phyloP scores from a whole-genome alignment of 345 rosid genomes.

The Eucalyptus erythrocorys region DNA sequence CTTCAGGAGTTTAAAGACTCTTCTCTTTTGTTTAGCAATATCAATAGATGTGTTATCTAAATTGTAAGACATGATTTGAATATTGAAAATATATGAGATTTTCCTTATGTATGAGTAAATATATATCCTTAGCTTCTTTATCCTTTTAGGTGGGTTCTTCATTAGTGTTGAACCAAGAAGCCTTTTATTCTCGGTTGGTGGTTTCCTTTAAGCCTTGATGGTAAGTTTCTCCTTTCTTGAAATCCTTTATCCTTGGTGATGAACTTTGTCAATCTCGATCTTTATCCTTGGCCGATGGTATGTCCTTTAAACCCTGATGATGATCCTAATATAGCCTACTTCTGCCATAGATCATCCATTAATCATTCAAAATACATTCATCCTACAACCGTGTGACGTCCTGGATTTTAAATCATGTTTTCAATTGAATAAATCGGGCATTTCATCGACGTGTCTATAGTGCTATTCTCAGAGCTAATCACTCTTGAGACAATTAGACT shows the following conservation, averaged over 20 bases:
- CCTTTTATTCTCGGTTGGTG: background rate
- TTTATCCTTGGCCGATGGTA: background rate
- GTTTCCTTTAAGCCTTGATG: background rate
- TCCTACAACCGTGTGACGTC: accelerated
- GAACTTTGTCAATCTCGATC: background rate
- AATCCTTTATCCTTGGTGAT: background rate
- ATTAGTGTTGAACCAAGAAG: background rate
- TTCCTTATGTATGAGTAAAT: background rate
- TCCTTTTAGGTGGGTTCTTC: background rate
- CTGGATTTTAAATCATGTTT: no score
- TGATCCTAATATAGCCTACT: background rate
- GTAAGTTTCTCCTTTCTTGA: background rate
- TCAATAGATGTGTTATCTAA: background rate
- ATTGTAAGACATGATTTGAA: background rate
- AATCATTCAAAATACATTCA: background rate
- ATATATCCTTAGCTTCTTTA: background rate
- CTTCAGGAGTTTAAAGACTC: background rate
- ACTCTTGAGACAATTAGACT: no score
- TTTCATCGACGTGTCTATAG: no score
- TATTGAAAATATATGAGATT: background rate
- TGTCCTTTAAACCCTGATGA: background rate
- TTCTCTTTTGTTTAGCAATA: no score
- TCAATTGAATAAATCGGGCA: no score
- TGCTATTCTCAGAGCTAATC: no score
- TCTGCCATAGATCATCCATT: background rate